phyloP scores from a whole-genome alignment of 148 eudicot species.

The Pouteria glomerata region DNA sequence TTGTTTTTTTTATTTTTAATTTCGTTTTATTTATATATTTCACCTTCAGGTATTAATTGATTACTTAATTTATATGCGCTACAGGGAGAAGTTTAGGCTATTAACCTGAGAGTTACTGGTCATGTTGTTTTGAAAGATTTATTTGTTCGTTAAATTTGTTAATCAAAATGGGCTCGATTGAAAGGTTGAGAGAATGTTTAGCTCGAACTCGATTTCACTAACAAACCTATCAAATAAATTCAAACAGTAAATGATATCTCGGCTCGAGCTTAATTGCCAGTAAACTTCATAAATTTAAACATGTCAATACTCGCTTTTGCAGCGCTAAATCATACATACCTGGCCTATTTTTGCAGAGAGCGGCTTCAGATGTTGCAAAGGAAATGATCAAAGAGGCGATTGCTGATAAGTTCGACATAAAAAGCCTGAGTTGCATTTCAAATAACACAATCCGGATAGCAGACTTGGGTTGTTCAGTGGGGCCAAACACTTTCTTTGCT shows the following conservation, averaged over 20 bases:
- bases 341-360: conserved; percentile 9
- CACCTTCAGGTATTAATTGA: not conserved
- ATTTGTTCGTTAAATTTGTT: not conserved
- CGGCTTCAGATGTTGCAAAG: not conserved
- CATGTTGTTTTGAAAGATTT: not conserved
- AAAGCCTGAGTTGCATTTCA: not conserved
- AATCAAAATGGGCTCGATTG: too few relatives aligned
- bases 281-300: not conserved
- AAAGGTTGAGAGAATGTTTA: too few relatives aligned
- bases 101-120: too few relatives aligned
- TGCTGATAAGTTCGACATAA: conserved; percentile 6
- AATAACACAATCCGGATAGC: conserved; percentile 5
- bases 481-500: conserved; percentile 17
- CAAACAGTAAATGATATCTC: too few relatives aligned
- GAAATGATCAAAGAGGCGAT: conserved; percentile 14
- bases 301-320: too few relatives aligned
- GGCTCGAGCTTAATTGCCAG: not conserved
- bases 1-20: too few relatives aligned
- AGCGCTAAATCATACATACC: not conserved
- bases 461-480: conserved; percentile 14
- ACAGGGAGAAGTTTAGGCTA: too few relatives aligned
- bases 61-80: not conserved
- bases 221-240: not conserved
- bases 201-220: too few relatives aligned
- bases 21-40: too few relatives aligned